Conservation (phyloP, 257 asterid species). For the Hygrophila difformis region DNA sequence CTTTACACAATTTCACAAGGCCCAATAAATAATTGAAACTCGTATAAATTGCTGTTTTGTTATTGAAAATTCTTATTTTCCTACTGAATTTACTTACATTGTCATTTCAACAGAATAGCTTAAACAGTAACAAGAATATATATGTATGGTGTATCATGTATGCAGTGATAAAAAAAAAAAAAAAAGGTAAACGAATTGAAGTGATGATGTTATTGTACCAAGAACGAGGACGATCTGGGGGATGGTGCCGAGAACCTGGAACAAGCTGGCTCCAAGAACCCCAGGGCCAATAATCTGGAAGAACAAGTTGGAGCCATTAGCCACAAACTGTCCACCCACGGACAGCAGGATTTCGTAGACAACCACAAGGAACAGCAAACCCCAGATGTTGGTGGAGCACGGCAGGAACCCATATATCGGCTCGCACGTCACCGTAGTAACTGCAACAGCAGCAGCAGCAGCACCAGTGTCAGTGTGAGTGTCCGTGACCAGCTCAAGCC, state of each 20-base stretch:
- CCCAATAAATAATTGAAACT: too few species aligned
- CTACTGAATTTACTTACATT: too few species aligned
- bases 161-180: background rate
- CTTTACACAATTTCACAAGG: too few species aligned
- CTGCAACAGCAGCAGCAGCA: slow-evolving; percentile 9
- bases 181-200: background rate
- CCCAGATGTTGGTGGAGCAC: slow-evolving; percentile 42
- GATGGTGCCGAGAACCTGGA: slow-evolving; percentile 40
- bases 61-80: too few species aligned
- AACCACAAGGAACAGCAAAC: slow-evolving; percentile 42
- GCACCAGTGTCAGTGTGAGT: too few species aligned
- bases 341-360: slow-evolving; percentile 42
- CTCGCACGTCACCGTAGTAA: slow-evolving; percentile 31
- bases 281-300: slow-evolving; percentile 53
- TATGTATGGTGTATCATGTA: background rate
- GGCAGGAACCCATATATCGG: slow-evolving; percentile 52
- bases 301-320: slow-evolving; percentile 39
- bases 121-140: too few species aligned
- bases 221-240: slow-evolving; percentile 49
- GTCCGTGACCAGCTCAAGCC: too few species aligned
- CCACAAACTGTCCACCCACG: slow-evolving; percentile 32
- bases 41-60: too few species aligned
- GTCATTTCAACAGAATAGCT: too few species aligned
- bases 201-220: slow-evolving; percentile 22
- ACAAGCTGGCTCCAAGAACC: slow-evolving; percentile 48